phyloP scores from a whole-genome alignment of 495 filamentous ascomycete species.

The Neurospora africana region DNA sequence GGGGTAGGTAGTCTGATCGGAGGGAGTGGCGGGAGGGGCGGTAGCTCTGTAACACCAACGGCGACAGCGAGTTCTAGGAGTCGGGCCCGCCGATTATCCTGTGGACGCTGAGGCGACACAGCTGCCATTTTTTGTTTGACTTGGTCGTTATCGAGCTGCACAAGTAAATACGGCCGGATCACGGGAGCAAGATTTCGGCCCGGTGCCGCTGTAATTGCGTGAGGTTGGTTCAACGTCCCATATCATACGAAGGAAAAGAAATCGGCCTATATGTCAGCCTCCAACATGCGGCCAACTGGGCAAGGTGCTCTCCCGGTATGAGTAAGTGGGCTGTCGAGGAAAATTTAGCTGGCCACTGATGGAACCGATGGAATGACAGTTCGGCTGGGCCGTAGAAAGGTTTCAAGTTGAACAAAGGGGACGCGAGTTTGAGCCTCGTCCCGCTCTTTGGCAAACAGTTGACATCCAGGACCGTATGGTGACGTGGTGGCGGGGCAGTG shows the following conservation, averaged over 20 bases:
- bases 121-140: constrained; percentile 12
- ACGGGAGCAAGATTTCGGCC: not conserved
- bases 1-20: constrained; percentile 10
- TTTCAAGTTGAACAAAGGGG: not conserved
- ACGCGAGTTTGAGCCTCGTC: not conserved
- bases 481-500: not conserved
- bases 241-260: not conserved
- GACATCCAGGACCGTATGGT: not conserved
- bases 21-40: constrained; percentile 15
- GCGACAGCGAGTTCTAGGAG: constrained; percentile 28
- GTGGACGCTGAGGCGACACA: constrained; percentile 2
- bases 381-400: not conserved
- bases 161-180: not conserved
- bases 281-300: not conserved
- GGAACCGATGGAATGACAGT: not conserved
- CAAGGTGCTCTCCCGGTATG: not conserved
- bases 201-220: not conserved
- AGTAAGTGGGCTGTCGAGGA: not conserved
- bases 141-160: not conserved
- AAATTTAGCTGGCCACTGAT: not conserved
- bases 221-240: not conserved
- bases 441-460: not conserved
- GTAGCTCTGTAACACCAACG: constrained; percentile 21
- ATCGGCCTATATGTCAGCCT: not conserved
- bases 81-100: constrained; percentile 22